Evolutionary conservation across 768 basidiomycete species (phyloP), one percentile per base, ranked within the genome.

Genomic region (Amylocystis lapponica): DNA sequence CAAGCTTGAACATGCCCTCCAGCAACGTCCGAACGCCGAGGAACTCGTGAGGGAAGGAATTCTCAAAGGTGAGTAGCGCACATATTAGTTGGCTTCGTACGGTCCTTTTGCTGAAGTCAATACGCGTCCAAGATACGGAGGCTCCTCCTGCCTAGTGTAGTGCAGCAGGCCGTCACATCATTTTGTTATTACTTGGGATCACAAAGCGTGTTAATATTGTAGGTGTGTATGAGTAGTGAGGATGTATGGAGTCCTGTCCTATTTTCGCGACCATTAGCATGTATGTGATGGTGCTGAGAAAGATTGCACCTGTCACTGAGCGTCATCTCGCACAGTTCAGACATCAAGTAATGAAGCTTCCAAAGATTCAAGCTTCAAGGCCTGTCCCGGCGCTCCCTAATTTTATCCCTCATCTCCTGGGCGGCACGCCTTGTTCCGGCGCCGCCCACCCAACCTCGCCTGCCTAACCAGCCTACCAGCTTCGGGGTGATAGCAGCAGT

Each of bases 401-500:
- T 56, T 44, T 57, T 66, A 36, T 68, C 68, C 41, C 62, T 60
- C 54, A 69, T 59, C 36, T 68, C 67, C 42, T 52, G 46, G 35
- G 79, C 79, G 11, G 85, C 88, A 27, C 83, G 72, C 52, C 67
- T 72, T 6, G 83, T 72, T 4, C 86, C 86, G n/a, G 72, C 76
- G 19, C 76, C 68, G 11, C 86, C 83, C 2, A 78, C 81, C 91
- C 91, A 97, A 1, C 93, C 92, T 48, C 82, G 67, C 27, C 63
- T 66, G n/a, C 78, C 70, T 41, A 97, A 66, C 88, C 89, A 95
- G 16, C 74, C 72, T 4, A 96, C 93, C n/a, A 97, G 62, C 50
- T 74, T 74, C 1, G 93, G 93, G 0, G 93, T 95, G 39, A 88
- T 66, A 1, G 81, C 82, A 1, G 88, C 91, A 0, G 95, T 97